Evolutionary conservation across 2,329 filamentous ascomycete genomes (phyloP).

Genomic region (Fusarium sp.): DNA sequence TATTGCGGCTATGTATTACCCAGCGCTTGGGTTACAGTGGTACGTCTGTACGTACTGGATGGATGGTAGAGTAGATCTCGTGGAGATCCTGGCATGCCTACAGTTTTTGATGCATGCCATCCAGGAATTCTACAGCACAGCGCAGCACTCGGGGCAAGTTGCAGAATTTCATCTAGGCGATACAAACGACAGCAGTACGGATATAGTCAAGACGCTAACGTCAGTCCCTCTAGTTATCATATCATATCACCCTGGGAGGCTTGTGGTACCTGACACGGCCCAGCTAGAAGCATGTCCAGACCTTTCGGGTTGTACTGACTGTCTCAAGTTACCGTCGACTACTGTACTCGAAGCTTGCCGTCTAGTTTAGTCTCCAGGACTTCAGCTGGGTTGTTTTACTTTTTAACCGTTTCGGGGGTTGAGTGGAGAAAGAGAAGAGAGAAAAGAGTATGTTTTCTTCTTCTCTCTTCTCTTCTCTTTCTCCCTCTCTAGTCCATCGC

Average conservation of each 20-base stretch:
- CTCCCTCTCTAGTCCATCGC: constrained; percentile 5
- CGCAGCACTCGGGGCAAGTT: constrained; percentile 8
- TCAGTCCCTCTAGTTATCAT: neutral
- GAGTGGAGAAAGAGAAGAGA: constrained; percentile 28
- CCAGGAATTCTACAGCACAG: constrained; percentile 26
- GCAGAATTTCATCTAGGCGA: constrained; percentile 17
- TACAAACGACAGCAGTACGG: constrained; percentile 6
- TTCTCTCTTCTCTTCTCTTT: constrained; percentile 17
- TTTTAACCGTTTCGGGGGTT: constrained; percentile 20
- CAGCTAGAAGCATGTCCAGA: constrained; percentile 4
- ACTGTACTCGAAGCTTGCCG: constrained; percentile 17
- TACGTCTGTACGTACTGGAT: neutral
- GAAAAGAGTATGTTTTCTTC: constrained; percentile 18
- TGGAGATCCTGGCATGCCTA: constrained; percentile 38
- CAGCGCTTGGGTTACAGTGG: constrained; percentile 18
- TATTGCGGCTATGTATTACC: constrained; percentile 13
- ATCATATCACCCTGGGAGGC: neutral
- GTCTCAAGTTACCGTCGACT: neutral
- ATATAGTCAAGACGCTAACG: neutral
- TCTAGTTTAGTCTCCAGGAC: constrained; percentile 8
- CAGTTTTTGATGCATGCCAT: constrained; percentile 42
- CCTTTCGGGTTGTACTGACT: neutral
- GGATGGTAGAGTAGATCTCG: constrained; percentile 38
- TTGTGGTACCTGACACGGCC: constrained; percentile 23
- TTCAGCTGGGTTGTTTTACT: constrained; percentile 27